Conservation (phyloP, 176 grass and related monocot genomes). For the Bolboschoenus planiculmis region DNA sequence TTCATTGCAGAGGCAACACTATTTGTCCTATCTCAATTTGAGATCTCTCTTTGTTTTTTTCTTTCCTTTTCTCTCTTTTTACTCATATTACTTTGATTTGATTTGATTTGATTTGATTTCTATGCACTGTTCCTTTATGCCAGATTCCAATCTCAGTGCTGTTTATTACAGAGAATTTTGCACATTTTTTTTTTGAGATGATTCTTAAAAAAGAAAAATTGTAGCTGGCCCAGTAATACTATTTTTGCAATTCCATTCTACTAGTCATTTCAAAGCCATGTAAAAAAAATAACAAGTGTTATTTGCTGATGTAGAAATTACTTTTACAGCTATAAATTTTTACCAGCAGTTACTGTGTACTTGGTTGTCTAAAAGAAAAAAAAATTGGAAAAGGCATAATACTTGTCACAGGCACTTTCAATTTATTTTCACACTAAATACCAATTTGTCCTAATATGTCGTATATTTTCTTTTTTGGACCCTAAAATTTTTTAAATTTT, state of each 20-base stretch:
- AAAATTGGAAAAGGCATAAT: background rate
- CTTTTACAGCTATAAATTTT: background rate
- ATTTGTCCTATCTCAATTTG: slow-evolving; percentile 44
- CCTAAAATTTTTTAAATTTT: background rate
- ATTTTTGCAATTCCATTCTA: background rate
- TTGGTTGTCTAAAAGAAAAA: background rate
- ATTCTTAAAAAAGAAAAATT: background rate
- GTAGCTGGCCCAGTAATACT: background rate
- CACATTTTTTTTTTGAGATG: background rate
- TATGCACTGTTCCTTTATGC: background rate
- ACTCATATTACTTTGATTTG: background rate
- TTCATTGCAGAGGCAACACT: slow-evolving; percentile 42
- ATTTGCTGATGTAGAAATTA: background rate
- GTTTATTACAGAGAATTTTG: background rate
- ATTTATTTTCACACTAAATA: background rate
- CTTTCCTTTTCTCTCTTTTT: slow-evolving; percentile 11
- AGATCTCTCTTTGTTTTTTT: slow-evolving; percentile 39
- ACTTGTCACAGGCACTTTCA: background rate
- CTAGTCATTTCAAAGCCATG: background rate
- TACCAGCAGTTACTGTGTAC: background rate
- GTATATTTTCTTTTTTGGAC: background rate
- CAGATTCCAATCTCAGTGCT: slow-evolving; percentile 20
- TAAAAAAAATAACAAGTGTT: background rate
- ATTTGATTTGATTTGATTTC: slow-evolving; percentile 18
- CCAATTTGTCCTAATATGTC: background rate